Evolutionary conservation across 768 basidiomycete species (phyloP), one percentile per base, ranked within the genome.

Genomic region (Auriscalpium vulgare): DNA sequence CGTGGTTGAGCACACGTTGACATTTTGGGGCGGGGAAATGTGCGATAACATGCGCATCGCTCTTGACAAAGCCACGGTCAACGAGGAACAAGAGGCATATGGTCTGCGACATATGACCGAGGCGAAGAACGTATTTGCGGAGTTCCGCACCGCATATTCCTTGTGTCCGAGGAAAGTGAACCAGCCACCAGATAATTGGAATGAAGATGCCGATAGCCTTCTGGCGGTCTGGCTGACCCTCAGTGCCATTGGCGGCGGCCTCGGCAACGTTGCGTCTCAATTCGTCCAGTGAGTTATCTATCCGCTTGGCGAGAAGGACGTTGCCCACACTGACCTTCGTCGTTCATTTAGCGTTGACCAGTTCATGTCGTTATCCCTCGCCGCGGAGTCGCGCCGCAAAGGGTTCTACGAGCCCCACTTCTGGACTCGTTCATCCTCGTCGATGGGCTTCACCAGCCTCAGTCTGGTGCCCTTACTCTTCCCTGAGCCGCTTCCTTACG

Each of bases 331-430:
- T 37, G 46, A 53, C 51, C 43, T 49, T 13, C 19, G 2, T 53
- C 51, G 49, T 23, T 19, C 47, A 29, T 53, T 13, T 59, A 89
- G 86, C 8, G 71, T 87, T 58, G 88, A 88, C 23, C 86, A 88
- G 58, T 91, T 89, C 63, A 86, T 85, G 80, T 82, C 85, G 0
- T 73, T 89, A 17, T 91, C 90, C 2, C 67, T 89, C 37, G 81
- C 86, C 40, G 81, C 85, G 14, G 90, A 92, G 62, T 82, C 88
- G 8, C 78, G 84, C 19, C 75, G 83, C n/a, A 83, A 78, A 66
- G 86, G 87, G 8, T 69, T 85, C 2, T 91, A 88, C 55, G 87
- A 89, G 59, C 87, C 88, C 0, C 81, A 84, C 61, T 89, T 85
- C 69, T 91, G 88, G 88, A 72, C 75, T 5, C 76, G 78, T 46